These are phyloP conservation scores for Cinchona pubescens DNA, from an alignment of 257 asterid genomes.

Conservation along the genomic window DNA sequence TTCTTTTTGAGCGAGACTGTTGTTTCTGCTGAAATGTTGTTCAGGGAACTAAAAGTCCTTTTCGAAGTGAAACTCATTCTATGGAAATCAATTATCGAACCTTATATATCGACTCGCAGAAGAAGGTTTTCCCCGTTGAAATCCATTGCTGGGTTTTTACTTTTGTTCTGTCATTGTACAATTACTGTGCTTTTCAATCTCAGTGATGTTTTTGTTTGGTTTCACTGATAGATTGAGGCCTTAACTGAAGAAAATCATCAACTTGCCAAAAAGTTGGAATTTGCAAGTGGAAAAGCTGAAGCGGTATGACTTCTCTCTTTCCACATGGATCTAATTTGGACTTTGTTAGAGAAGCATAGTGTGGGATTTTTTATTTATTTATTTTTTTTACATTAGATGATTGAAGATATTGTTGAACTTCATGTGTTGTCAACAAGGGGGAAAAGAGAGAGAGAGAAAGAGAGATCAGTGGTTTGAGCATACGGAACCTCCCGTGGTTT, in stretches of 20 bases:
- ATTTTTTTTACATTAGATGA: neutral
- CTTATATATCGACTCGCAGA: slow-evolving; percentile 40
- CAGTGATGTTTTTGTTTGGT: no score
- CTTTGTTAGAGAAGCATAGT: neutral
- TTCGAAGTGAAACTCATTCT: slow-evolving; percentile 14
- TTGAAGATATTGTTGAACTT: neutral
- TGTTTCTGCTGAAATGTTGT: slow-evolving; percentile 6
- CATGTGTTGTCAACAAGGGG: neutral
- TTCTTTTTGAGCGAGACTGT: neutral
- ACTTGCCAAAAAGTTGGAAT: slow-evolving; percentile 22
- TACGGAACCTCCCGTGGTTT: neutral
- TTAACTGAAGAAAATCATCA: slow-evolving; percentile 16
- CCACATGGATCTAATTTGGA: neutral
- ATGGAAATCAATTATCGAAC: slow-evolving; percentile 32
- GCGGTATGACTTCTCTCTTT: slow-evolving; percentile 14
- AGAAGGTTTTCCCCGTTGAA: slow-evolving; percentile 31
- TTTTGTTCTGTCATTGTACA: neutral
- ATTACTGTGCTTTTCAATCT: neutral
- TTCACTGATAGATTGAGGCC: slow-evolving; percentile 15
- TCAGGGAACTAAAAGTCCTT: slow-evolving; percentile 21
- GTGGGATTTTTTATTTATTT: neutral
- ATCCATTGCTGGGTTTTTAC: neutral
- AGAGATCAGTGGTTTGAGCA: neutral
- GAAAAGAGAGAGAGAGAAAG: neutral
- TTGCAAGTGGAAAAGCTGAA: slow-evolving; percentile 24